Percentiles rank a stretch among this genome's conserved stretches.
Conservation (phyloP, 1,139 yeast genomes). For the Hyphopichia fennica region DNA sequence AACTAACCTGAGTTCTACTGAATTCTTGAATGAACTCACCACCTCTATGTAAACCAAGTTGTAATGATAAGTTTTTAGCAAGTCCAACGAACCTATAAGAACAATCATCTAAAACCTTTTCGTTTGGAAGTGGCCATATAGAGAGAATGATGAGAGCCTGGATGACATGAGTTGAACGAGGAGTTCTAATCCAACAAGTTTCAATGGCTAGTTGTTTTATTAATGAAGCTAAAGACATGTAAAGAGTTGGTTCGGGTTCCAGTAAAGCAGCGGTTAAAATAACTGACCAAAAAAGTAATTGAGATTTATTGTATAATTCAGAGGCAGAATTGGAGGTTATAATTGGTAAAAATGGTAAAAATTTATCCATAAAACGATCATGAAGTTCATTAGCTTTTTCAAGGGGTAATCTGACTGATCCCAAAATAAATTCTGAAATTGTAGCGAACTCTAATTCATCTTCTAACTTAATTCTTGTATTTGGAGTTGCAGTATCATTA, state of each 20-base stretch:
- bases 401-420: conserved; percentile 67
- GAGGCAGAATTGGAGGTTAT: conserved; percentile 69
- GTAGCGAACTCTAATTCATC: conserved; percentile 14
- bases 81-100: conserved; percentile 85
- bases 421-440: conserved; percentile 65
- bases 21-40: conserved; percentile 85
- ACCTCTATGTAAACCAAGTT: conserved; percentile 91
- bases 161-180: conserved; percentile 89
- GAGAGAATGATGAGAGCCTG: conserved; percentile 83
- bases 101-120: conserved; percentile 88
- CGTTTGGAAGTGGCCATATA: conserved; percentile 93
- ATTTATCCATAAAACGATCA: conserved; percentile 60
- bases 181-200: conserved; percentile 92
- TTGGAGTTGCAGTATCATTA: not conserved
- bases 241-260: conserved; percentile 83
- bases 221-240: conserved; percentile 71
- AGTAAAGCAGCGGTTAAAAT: conserved; percentile 82
- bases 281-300: conserved; percentile 86
- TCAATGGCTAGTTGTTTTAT: conserved; percentile 88
- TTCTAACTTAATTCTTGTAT: conserved; percentile 1
- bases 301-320: conserved; percentile 80
- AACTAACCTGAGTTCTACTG: conserved; percentile 81
- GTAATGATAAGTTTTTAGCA: conserved; percentile 82
- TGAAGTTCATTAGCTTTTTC: conserved; percentile 74
- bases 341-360: conserved; percentile 79